Evolutionary conservation across 805 yeast species (phyloP), one percentile per base, ranked within the genome.

Genomic region (Metschnikowia kunwiensis): DNA sequence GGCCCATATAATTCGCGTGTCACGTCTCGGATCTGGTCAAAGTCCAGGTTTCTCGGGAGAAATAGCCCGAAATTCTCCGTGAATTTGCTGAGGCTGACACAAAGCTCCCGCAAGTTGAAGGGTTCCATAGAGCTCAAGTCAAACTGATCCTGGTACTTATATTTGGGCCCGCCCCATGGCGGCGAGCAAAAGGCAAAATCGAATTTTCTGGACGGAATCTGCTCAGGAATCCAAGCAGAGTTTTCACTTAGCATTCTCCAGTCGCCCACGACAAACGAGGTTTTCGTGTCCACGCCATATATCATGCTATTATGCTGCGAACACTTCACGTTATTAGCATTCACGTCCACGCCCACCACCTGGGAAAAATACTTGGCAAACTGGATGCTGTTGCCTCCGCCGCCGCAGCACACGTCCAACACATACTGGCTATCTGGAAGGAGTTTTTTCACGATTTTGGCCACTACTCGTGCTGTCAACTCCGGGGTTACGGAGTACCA

Each of bases 401-500:
- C 95, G 0, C 96, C 96, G 46, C 91, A 80, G 49, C 86, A 85
- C 2, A 84, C 70, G 51, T 87, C 96, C 10, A 82, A 55, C 0
- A 80, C 60, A 3, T 61, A 66, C 4, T 44, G 46, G 2, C 77
- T 70, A 0, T 70, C 52, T 0, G 80, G 86, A 15, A 76, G 54
- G 39, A 80, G 69, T 11, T 72, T 68, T 33, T 63, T 57, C 12
- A 80, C 58, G 38, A 77, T 70, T 36, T 71, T 67, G 0, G 88
- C 82, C 0, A 73, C 58, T 48, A 77, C 78, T 5, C 63, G 59
- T 1, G 96, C 93, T 1, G 85, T 63, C 1, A 57, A 50, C 51
- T 89, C 97, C 0, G 95, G 89, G 0, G 97, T 89, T 5, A 87
- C 95, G 38, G 91, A 81, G 57, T 70, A 89, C 93, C 95, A 85